Conservation (phyloP, 345 rosid genomes). For the Stellera chamaejasme region DNA sequence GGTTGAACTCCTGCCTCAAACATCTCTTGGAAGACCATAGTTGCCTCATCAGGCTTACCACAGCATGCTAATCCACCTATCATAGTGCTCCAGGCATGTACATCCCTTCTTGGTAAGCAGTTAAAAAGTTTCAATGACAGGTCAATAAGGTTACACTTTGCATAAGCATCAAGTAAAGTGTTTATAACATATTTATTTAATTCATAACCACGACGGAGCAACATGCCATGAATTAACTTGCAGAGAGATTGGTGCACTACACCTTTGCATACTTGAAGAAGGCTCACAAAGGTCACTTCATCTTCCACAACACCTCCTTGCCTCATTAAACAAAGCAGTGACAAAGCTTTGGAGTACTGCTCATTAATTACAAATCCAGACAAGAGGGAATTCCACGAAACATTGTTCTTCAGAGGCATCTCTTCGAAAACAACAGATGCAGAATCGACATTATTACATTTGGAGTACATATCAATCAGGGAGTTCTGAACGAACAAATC, state of each 20-base stretch:
- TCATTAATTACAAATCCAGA: constrained; percentile 45
- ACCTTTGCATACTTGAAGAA: constrained; percentile 51
- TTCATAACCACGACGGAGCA: constrained; percentile 33
- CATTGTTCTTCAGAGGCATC: constrained; percentile 30
- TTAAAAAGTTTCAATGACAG: constrained; percentile 36
- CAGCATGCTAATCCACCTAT: constrained; percentile 45
- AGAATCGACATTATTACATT: constrained; percentile 35
- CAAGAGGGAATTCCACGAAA: constrained; percentile 63
- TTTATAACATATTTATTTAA: constrained; percentile 32
- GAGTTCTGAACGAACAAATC: constrained; percentile 53
- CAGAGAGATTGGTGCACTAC: constrained; percentile 30
- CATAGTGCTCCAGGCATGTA: constrained; percentile 64
- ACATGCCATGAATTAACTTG: constrained; percentile 50
- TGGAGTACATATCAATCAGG: constrained; percentile 60
- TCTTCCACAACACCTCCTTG: constrained; percentile 31
- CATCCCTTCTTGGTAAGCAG: constrained; percentile 30
- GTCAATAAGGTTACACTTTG: constrained; percentile 35
- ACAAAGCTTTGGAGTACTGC: constrained; percentile 37
- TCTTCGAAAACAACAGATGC: constrained; percentile 40
- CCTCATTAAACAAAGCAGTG: constrained; percentile 33
- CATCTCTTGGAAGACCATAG: constrained; percentile 42
- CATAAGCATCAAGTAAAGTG: constrained; percentile 61
- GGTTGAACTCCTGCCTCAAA: constrained; percentile 26
- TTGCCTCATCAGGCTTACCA: constrained; percentile 50
- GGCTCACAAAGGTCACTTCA: constrained; percentile 45